Conservation (phyloP, 495 filamentous ascomycete genomes). For the Penicillium canariense region DNA sequence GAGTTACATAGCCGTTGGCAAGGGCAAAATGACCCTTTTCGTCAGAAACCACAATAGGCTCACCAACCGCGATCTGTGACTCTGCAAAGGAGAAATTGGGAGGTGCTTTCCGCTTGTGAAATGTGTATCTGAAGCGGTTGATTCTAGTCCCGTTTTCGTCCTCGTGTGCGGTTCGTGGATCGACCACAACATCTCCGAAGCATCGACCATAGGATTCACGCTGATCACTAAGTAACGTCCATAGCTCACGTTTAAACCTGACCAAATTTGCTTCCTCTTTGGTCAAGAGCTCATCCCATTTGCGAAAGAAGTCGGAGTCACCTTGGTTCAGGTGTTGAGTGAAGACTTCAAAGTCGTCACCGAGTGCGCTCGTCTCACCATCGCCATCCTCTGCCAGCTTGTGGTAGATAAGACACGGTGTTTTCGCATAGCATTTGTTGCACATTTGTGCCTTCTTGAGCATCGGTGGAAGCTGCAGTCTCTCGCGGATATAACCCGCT, state of each 20-base stretch:
- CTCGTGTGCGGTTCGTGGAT: conserved; percentile 69
- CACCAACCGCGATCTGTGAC: conserved; percentile 83
- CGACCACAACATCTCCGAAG: conserved; percentile 71
- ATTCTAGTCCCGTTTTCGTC: conserved; percentile 70
- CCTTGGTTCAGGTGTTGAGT: conserved; percentile 68
- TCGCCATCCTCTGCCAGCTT: conserved; percentile 83
- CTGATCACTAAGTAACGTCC: conserved; percentile 90
- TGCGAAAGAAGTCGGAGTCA: conserved; percentile 82
- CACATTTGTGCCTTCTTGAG: conserved; percentile 74
- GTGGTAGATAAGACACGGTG: conserved; percentile 89
- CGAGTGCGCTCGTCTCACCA: conserved; percentile 73
- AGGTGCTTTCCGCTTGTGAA: conserved; percentile 61
- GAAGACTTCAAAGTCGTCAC: conserved; percentile 70
- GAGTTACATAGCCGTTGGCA: conserved; percentile 82
- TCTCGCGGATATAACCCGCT: conserved; percentile 77
- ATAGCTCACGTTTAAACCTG: conserved; percentile 81
- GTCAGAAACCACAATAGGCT: conserved; percentile 95
- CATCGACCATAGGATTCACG: conserved; percentile 82
- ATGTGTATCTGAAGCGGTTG: conserved; percentile 83
- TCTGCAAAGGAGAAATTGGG: conserved; percentile 77
- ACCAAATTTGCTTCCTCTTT: conserved; percentile 89
- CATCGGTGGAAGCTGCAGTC: conserved; percentile 80
- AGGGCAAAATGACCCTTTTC: conserved; percentile 93
- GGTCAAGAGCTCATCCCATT: conserved; percentile 90
- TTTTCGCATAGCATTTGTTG: conserved; percentile 80